Percentiles rank a stretch among this genome's conserved stretches.
phyloP scores from a whole-genome alignment of 345 rosid species.

The Brassica juncea region DNA sequence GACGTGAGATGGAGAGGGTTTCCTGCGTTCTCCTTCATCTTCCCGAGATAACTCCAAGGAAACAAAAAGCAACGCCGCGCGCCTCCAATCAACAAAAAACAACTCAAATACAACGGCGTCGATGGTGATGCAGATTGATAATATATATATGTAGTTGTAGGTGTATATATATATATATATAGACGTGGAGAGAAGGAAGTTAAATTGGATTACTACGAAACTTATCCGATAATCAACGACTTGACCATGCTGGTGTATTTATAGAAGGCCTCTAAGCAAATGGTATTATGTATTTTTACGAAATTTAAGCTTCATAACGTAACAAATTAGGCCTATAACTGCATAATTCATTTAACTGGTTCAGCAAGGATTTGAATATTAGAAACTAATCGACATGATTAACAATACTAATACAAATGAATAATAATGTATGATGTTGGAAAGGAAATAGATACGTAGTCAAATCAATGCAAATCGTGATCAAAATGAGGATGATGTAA shows the following conservation, averaged over 20 bases:
- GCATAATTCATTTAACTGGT: background rate
- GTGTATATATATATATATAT: background rate
- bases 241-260: constrained; percentile 13
- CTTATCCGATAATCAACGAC: constrained; percentile 8
- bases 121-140: background rate
- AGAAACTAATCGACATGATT: background rate
- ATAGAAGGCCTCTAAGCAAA: constrained; percentile 21
- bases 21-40: constrained; percentile 37
- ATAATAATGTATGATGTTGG: background rate
- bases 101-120: background rate
- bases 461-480: background rate
- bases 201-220: constrained; percentile 5
- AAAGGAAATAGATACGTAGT: background rate
- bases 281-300: background rate
- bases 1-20: constrained; percentile 69
- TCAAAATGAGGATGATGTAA: background rate
- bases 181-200: background rate
- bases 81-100: background rate
- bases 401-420: background rate
- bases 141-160: background rate
- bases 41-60: background rate
- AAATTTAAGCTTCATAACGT: background rate
- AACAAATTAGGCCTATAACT: background rate
- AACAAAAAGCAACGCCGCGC: background rate
- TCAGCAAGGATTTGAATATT: background rate